phyloP scores from a whole-genome alignment of 352 stramenopile species.

The Plasmopara muralis region DNA sequence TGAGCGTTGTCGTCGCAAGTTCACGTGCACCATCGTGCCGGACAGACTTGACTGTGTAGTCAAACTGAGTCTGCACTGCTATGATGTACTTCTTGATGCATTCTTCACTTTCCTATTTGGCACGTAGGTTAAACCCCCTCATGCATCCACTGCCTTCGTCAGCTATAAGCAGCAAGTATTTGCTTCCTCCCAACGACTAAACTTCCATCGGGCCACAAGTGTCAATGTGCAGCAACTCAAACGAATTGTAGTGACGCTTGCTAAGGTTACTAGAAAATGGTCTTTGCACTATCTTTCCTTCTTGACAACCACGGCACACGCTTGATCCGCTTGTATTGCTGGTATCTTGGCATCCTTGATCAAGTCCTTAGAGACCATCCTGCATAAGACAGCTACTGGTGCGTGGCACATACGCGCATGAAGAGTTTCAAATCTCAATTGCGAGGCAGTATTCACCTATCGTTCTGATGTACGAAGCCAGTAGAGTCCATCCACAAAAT shows the following conservation, averaged over 20 bases:
- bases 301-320: not conserved
- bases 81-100: no score
- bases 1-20: no score
- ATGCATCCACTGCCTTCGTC: constrained; percentile 1
- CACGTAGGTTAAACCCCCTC: not conserved
- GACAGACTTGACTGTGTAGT: no score
- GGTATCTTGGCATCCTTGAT: not conserved
- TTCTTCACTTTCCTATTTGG: not conserved
- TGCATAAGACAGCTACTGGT: not conserved
- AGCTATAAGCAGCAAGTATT: not conserved
- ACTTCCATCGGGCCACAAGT: not conserved
- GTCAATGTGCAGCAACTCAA: no score
- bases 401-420: not conserved
- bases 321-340: not conserved
- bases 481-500: constrained; percentile 2
- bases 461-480: not conserved
- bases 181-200: not conserved
- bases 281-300: not conserved
- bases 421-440: no score
- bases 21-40: no score
- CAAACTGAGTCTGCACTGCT: no score
- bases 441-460: not conserved
- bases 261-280: no score
- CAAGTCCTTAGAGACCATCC: not conserved
- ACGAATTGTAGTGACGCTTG: no score